Percentiles rank a stretch among this genome's conserved stretches.
Evolutionary conservation across 441 rosid species (phyloP).

Genomic region (Theobroma grandiflorum): DNA sequence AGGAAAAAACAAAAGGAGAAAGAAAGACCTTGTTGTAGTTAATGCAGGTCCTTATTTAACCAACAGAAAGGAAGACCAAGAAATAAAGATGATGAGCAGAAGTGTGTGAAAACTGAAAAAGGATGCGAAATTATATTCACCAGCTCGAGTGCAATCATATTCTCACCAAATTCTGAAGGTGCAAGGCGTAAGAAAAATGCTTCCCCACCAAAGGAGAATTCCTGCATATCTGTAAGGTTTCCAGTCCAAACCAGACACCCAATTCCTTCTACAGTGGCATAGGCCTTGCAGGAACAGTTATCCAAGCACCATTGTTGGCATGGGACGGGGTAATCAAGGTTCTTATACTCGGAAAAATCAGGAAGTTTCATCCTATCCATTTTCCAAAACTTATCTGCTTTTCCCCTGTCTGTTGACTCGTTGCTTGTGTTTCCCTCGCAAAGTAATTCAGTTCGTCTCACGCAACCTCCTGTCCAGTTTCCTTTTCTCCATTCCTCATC

Average conservation of each 20-base stretch:
- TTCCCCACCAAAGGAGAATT: slow-evolving; percentile 47
- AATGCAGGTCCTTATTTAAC: too few species aligned
- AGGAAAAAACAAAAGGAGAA: too few species aligned
- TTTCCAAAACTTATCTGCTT: slow-evolving; percentile 55
- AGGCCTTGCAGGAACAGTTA: slow-evolving; percentile 76
- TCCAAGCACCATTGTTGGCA: slow-evolving; percentile 54
- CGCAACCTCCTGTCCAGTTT: slow-evolving; percentile 75
- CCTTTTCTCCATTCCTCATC: slow-evolving; percentile 49
- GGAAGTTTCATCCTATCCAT: slow-evolving; percentile 64
- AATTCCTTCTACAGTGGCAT: slow-evolving; percentile 44
- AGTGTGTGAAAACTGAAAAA: background rate
- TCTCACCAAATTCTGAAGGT: slow-evolving; percentile 64
- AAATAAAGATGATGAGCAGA: background rate
- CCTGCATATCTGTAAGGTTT: slow-evolving; percentile 64
- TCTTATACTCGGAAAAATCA: slow-evolving; percentile 46
- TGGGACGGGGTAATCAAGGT: slow-evolving; percentile 19
- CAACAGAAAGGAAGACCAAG: too few species aligned
- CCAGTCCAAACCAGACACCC: slow-evolving; percentile 78
- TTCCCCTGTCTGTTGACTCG: slow-evolving; percentile 22
- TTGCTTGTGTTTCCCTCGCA: slow-evolving; percentile 51
- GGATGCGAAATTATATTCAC: too few species aligned
- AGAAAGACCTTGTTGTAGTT: too few species aligned
- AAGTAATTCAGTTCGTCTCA: slow-evolving; percentile 46
- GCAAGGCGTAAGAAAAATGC: slow-evolving; percentile 55
- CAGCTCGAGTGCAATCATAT: background rate